Evolutionary conservation across 345 rosid species (phyloP), one percentile per base, ranked within the genome.

Genomic region (Raphanus sativus): DNA sequence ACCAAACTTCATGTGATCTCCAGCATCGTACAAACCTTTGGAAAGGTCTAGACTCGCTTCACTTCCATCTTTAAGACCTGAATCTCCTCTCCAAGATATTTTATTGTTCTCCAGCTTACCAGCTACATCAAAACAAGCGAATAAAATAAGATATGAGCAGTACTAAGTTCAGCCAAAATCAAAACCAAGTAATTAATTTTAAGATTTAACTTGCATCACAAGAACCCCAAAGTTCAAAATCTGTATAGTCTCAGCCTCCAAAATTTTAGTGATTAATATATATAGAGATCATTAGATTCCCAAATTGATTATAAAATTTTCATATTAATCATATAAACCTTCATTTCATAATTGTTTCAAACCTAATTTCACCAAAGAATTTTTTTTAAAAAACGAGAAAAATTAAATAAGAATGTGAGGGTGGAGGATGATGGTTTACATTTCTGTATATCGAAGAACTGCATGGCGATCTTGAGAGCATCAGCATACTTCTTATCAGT

Each of bases 371-470:
- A 36, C 2, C 7, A 8, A 8, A 0, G 1, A 1, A 21, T 17
- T 0, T 21, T 21, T 21, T 21, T 21, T 8, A 9, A 10, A 38
- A 36, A 38, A 38, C 2, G 13, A 42, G 54, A 2, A 48, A 48
- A 13, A 48, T 48, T 2, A 12, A 48, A 4, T 5, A 13, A 48
- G 16, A 48, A 48, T 48, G 33, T 6, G 30, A 9, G 13, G 61
- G 3, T 4, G 7, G 28, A 55, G 6, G n/a, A 13, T 48, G 29
- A 12, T 56, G 5, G 26, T 5, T 61, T 85, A 95, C 98, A 89
- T 87, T 89, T 95, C 75, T 95, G 94, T 26, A 95, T 79, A 74
- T 95, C 93, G 83, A 95, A 91, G 90, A 95, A 95, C 75, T 95
- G 91, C 91, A 88, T 71, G 28, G 99, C 90, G 48, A 85, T 56